These are phyloP conservation scores for Aspergillus sp. DNA, from an alignment of 2,329 filamentous ascomycete genomes.

Conservation along the genomic window DNA sequence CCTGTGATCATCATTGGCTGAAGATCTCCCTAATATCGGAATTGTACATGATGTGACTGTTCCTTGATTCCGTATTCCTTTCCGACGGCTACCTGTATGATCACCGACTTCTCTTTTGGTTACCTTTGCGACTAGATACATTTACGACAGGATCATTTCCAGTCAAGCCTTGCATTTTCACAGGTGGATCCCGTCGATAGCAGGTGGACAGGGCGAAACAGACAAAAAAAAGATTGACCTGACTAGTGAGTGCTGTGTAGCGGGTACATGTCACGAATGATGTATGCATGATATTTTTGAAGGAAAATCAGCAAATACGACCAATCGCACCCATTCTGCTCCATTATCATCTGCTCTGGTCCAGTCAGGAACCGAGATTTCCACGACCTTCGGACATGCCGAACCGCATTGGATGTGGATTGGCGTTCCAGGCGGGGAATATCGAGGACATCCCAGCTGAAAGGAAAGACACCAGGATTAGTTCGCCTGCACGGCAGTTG, in stretches of 20 bases:
- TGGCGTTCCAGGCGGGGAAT: not conserved
- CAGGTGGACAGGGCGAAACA: not conserved
- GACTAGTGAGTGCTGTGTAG: too few species aligned
- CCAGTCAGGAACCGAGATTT: too few species aligned
- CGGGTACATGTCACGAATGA: too few species aligned
- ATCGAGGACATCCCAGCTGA: constrained; percentile 16
- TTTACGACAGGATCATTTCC: constrained; percentile 4
- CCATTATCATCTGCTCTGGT: too few species aligned
- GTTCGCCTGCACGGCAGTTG: constrained; percentile 9
- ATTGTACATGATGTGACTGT: not conserved
- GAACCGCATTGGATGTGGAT: too few species aligned
- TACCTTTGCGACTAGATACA: not conserved
- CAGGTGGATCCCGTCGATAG: not conserved
- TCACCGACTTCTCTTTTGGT: too few species aligned
- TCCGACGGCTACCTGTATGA: too few species aligned
- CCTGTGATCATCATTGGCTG: not conserved
- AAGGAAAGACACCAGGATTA: constrained; percentile 5
- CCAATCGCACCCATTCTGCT: too few species aligned
- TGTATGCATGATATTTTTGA: too few species aligned
- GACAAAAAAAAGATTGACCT: not conserved
- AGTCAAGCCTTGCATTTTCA: constrained; percentile 3
- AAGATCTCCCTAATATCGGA: too few species aligned
- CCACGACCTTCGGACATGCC: too few species aligned
- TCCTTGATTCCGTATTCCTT: not conserved
- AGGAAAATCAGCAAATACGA: too few species aligned